These are phyloP conservation scores for Colletotrichum shisoi DNA, from an alignment of 2,329 filamentous ascomycete genomes.

Conservation along the genomic window DNA sequence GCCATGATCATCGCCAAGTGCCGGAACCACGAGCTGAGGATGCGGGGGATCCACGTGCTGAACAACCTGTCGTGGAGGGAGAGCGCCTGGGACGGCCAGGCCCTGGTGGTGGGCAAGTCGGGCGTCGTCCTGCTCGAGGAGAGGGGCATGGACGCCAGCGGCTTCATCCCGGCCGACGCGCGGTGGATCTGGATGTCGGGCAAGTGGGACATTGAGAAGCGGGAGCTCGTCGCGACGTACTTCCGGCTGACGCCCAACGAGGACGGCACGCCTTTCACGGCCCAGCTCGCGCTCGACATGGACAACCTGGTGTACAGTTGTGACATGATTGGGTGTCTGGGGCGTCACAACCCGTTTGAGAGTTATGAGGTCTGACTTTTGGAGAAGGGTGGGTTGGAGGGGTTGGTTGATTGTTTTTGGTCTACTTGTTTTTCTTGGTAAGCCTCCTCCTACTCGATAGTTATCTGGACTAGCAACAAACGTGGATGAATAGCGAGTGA, in stretches of 20 bases:
- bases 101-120: conserved; percentile 33
- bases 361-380: not conserved
- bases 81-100: conserved; percentile 36
- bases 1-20: conserved; percentile 38
- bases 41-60: conserved; percentile 34
- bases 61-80: conserved; percentile 38
- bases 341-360: conserved; percentile 11
- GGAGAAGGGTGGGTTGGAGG: no score
- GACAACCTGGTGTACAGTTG: conserved; percentile 24
- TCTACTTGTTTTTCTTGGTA: rapidly evolving
- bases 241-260: conserved; percentile 25
- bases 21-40: conserved; percentile 37
- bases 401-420: no score
- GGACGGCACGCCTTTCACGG: conserved; percentile 4
- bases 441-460: no score
- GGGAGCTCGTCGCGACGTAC: conserved; percentile 33
- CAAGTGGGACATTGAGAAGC: conserved; percentile 34
- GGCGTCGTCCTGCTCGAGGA: conserved; percentile 40
- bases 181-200: conserved; percentile 38
- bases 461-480: no score
- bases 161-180: conserved; percentile 31
- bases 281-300: conserved; percentile 25
- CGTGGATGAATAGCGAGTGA: no score
- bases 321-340: conserved; percentile 11
- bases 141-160: conserved; percentile 33